phyloP scores from a whole-genome alignment of 345 rosid genomes.

The Microcos paniculata region DNA sequence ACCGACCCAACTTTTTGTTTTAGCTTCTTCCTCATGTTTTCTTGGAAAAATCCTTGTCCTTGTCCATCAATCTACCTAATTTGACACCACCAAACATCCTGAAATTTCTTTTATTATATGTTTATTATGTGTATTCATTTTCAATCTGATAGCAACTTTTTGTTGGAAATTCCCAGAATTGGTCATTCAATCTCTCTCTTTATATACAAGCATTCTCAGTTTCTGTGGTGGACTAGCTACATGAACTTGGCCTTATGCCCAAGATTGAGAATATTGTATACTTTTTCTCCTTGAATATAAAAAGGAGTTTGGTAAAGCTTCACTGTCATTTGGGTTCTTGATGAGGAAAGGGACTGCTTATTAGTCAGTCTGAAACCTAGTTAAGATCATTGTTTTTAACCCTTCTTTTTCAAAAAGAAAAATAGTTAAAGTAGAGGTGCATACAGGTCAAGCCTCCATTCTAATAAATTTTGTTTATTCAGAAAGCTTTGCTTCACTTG shows the following conservation, averaged over 20 bases:
- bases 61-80: conserved; percentile 1
- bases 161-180: not conserved
- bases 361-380: too few relatives aligned
- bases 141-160: not conserved
- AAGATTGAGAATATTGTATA: not conserved
- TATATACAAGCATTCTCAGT: not conserved
- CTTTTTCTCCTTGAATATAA: too few relatives aligned
- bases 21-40: not conserved
- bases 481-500: too few relatives aligned
- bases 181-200: not conserved
- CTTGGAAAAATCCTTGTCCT: not conserved
- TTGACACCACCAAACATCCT: not conserved
- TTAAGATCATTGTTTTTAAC: too few relatives aligned
- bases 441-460: too few relatives aligned
- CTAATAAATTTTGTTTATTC: too few relatives aligned
- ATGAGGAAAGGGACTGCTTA: too few relatives aligned
- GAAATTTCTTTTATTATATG: not conserved
- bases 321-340: not conserved
- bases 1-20: not conserved
- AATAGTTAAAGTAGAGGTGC: too few relatives aligned
- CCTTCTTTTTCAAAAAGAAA: too few relatives aligned
- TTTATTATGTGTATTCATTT: too few relatives aligned
- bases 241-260: not conserved
- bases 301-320: not conserved
- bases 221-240: not conserved